phyloP scores from a whole-genome alignment of 345 rosid genomes.

The Alliaria petiolata region DNA sequence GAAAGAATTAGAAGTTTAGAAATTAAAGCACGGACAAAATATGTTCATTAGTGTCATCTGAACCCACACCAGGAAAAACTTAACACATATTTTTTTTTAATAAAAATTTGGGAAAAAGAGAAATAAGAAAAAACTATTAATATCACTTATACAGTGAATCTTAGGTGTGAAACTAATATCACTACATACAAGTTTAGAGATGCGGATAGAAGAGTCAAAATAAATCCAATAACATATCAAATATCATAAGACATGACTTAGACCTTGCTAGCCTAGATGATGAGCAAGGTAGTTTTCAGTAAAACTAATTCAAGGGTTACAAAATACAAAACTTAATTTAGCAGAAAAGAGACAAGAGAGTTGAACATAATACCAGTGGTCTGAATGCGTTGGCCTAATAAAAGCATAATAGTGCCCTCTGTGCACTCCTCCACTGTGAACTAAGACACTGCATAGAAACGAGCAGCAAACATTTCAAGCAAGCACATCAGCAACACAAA shows the following conservation, averaged over 20 bases:
- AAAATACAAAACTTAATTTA: background rate
- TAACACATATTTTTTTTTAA: background rate
- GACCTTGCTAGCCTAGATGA: slow-evolving; percentile 16
- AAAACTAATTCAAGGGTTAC: background rate
- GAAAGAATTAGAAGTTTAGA: too few species aligned
- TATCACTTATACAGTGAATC: slow-evolving; percentile 4
- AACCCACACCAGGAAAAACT: slow-evolving; percentile 1
- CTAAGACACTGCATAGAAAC: too few species aligned
- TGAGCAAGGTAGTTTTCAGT: slow-evolving; percentile 7
- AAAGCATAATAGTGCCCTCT: too few species aligned
- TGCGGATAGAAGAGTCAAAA: background rate
- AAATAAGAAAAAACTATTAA: background rate
- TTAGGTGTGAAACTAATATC: background rate
- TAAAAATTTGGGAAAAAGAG: background rate
- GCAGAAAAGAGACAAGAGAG: background rate
- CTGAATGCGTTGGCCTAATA: slow-evolving; percentile 87
- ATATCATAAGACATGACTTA: slow-evolving; percentile 6
- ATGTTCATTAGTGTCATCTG: slow-evolving; percentile 1
- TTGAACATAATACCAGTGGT: slow-evolving; percentile 51
- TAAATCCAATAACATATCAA: too few species aligned
- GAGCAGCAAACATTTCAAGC: too few species aligned
- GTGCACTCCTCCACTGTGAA: too few species aligned
- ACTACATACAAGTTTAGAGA: background rate
- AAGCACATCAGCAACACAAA: too few species aligned
- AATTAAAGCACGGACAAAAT: too few species aligned